phyloP scores from a whole-genome alignment of 1,284 basidiomycete species.

The Ustilago hordei region DNA sequence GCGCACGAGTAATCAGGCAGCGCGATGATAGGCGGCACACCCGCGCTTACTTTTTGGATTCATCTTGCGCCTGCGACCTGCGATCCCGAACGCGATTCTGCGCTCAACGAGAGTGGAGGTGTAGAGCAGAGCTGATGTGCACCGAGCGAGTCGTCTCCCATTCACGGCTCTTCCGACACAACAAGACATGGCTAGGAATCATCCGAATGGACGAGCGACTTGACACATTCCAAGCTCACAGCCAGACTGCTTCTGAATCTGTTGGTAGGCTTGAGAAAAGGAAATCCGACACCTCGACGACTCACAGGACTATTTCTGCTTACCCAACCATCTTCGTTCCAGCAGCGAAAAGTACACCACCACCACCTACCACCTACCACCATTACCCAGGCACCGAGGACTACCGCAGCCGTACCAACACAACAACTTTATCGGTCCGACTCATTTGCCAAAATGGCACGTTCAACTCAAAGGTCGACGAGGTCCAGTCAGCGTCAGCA shows the following conservation, averaged over 20 bases:
- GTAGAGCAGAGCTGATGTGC: not conserved
- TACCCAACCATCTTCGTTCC: not conserved
- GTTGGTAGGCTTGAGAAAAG: not conserved
- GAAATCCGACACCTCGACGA: not conserved
- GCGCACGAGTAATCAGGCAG: not conserved
- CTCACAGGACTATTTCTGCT: not conserved
- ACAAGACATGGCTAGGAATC: not conserved
- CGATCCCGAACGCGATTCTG: not conserved
- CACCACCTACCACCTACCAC: not conserved
- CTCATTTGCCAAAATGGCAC: constrained; percentile 8
- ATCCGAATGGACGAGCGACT: not conserved
- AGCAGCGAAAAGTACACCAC: not conserved
- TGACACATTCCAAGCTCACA: not conserved
- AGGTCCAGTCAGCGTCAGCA: not conserved
- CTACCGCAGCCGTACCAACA: not conserved
- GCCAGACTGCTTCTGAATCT: not conserved
- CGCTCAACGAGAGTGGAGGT: not conserved
- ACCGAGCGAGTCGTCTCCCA: not conserved
- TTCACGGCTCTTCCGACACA: not conserved
- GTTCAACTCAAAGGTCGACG: constrained; percentile 10
- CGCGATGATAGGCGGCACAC: not conserved
- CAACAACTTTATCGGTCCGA: not conserved
- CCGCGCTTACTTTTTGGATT: not conserved
- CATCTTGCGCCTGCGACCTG: not conserved
- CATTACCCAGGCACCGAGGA: not conserved